Percentiles rank a stretch among this genome's conserved stretches.
These are phyloP conservation scores for Micractinium conductrix DNA, from an alignment of 139 green algal species.

Conservation along the genomic window DNA sequence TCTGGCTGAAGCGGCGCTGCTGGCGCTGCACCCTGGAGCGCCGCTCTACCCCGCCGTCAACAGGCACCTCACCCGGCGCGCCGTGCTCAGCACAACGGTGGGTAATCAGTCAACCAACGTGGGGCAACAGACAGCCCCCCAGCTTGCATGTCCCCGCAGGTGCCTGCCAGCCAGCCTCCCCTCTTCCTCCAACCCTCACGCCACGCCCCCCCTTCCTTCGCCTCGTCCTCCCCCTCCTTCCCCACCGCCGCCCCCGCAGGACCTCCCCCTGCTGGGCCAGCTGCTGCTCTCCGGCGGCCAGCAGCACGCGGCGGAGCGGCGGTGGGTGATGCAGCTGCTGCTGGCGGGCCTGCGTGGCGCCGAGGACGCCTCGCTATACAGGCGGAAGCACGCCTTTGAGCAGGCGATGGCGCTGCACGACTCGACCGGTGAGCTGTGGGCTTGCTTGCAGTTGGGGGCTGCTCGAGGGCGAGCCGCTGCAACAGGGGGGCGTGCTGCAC, in stretches of 20 bases:
- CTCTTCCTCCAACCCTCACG: too few species aligned
- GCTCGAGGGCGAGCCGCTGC: too few species aligned
- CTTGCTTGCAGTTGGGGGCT: too few species aligned
- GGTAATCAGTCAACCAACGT: not conserved
- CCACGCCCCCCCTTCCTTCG: too few species aligned
- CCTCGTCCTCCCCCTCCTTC: too few species aligned
- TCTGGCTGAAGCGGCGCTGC: constrained; percentile 60
- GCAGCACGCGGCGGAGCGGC: constrained; percentile 46
- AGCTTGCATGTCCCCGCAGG: too few species aligned
- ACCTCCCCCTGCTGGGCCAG: constrained; percentile 56
- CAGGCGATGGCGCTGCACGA: constrained; percentile 57
- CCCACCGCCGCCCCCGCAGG: not conserved
- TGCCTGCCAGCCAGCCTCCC: too few species aligned
- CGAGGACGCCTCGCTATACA: constrained; percentile 45
- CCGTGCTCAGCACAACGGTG: constrained; percentile 51
- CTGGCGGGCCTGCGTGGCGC: constrained; percentile 47
- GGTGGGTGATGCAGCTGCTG: constrained; percentile 72
- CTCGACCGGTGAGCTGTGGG: not conserved
- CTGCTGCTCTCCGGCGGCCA: constrained; percentile 38
- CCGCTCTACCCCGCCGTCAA: constrained; percentile 54
- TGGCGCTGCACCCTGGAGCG: constrained; percentile 49
- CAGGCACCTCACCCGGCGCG: constrained; percentile 54
- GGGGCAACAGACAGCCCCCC: too few species aligned
- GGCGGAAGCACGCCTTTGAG: constrained; percentile 46
- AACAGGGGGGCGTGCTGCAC: too few species aligned